These are phyloP conservation scores for Geopyxis carbonaria DNA, from an alignment of 495 filamentous ascomycete genomes.

Conservation along the genomic window DNA sequence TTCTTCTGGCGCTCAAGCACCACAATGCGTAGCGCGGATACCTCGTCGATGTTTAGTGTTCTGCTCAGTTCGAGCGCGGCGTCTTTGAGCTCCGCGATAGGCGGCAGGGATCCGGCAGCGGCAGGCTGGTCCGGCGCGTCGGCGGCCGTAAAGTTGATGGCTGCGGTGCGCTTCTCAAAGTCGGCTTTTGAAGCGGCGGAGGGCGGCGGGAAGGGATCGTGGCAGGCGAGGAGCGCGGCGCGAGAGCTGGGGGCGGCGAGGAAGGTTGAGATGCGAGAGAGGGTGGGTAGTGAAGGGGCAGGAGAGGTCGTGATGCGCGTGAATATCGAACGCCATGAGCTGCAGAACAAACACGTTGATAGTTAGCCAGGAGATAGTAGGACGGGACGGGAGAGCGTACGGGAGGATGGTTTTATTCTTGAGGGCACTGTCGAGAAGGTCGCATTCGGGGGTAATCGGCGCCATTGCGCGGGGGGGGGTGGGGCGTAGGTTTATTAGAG, in stretches of 20 bases:
- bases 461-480: slow-evolving; percentile 18
- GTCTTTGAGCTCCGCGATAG: slow-evolving; percentile 60
- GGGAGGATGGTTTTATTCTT: slow-evolving; percentile 23
- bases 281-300: slow-evolving; percentile 11
- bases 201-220: slow-evolving; percentile 40
- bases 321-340: slow-evolving; percentile 25
- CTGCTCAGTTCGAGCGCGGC: slow-evolving; percentile 76
- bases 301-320: slow-evolving; percentile 17
- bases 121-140: slow-evolving; percentile 27
- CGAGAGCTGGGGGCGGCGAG: slow-evolving; percentile 46
- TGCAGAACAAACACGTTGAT: slow-evolving; percentile 1
- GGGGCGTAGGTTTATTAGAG: too few species aligned
- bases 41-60: slow-evolving; percentile 57
- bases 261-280: slow-evolving; percentile 25
- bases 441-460: slow-evolving; percentile 18
- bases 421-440: slow-evolving; percentile 22
- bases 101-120: slow-evolving; percentile 7
- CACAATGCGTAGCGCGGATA: slow-evolving; percentile 62
- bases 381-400: slow-evolving; percentile 6
- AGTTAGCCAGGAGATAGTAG: neutral
- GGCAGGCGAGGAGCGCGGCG: slow-evolving; percentile 19
- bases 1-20: slow-evolving; percentile 72
- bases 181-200: slow-evolving; percentile 44
- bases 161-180: slow-evolving; percentile 75
- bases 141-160: slow-evolving; percentile 68